Conservation (phyloP, 2,329 filamentous ascomycete genomes). For the Nemania sp. region DNA sequence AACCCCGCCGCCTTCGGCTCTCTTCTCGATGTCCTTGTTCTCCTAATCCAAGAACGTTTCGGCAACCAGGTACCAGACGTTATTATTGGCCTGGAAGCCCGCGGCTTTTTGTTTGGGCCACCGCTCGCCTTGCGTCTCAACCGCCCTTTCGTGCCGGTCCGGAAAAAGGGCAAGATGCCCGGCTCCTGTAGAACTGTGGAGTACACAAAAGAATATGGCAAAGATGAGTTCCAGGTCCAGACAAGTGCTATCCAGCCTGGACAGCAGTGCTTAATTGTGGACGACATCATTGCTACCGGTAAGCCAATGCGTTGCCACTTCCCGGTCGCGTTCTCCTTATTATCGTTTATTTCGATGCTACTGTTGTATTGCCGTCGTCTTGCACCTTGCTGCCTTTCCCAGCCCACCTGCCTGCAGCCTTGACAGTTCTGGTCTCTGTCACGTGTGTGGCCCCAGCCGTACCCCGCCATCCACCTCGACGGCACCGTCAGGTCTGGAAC, state of each 20-base stretch:
- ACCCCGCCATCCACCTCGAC: background rate
- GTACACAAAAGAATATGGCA: constrained; percentile 95
- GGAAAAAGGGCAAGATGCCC: constrained; percentile 95
- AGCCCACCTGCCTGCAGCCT: background rate
- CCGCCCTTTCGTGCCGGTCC: constrained; percentile 86
- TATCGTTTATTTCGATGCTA: background rate
- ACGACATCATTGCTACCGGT: constrained; percentile 99
- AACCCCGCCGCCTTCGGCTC: constrained; percentile 72
- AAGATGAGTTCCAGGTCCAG: constrained; percentile 97
- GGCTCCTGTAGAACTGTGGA: constrained; percentile 82
- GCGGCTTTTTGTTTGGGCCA: constrained; percentile 94
- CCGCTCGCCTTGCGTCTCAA: constrained; percentile 81
- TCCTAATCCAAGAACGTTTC: constrained; percentile 72
- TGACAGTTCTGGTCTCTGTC: too few relatives aligned
- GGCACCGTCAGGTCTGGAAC: background rate
- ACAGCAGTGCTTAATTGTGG: constrained; percentile 89
- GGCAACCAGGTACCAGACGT: constrained; percentile 74
- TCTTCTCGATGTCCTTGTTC: constrained; percentile 81
- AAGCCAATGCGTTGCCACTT: constrained; percentile 43
- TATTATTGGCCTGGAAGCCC: constrained; percentile 88
- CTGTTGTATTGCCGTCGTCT: background rate
- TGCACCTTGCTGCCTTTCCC: background rate
- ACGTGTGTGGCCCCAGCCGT: too few relatives aligned
- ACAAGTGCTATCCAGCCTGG: constrained; percentile 79
- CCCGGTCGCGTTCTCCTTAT: constrained; percentile 7